A percentile compares a stretch with the other conserved stretches of the same genome.
Conservation (phyloP, 345 rosid species). For the Zanthoxylum bungeanum region DNA sequence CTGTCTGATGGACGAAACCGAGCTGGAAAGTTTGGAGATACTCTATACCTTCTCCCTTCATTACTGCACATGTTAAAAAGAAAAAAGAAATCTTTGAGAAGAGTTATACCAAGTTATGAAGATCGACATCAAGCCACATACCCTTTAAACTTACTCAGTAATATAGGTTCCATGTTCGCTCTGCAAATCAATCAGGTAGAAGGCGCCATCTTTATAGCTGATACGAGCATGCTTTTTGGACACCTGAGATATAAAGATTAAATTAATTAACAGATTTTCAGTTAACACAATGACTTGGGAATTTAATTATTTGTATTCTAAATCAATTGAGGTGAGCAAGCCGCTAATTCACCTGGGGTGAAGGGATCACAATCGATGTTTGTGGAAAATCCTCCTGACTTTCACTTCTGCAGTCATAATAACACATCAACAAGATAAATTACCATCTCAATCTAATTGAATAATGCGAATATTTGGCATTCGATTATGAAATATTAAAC, state of each 20-base stretch:
- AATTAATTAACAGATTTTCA: neutral
- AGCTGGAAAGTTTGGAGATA: constrained; percentile 52
- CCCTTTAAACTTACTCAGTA: constrained; percentile 52
- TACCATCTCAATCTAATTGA: neutral
- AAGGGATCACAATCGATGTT: constrained; percentile 50
- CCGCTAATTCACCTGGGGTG: constrained; percentile 45
- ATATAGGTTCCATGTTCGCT: constrained; percentile 78
- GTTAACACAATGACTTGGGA: neutral
- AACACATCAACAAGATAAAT: neutral
- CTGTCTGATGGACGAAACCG: constrained; percentile 54
- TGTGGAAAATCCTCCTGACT: constrained; percentile 46
- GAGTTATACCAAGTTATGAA: neutral
- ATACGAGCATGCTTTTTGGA: constrained; percentile 72
- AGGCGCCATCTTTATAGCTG: constrained; percentile 69
- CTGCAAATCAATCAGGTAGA: constrained; percentile 59
- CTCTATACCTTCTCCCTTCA: constrained; percentile 50
- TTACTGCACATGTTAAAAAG: constrained; percentile 39
- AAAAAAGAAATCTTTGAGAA: constrained; percentile 6
- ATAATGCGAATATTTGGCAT: neutral
- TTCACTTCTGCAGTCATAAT: constrained; percentile 51
- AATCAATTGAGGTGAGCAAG: neutral
- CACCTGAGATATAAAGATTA: constrained; percentile 41
- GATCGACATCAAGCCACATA: neutral
- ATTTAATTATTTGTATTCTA: neutral
- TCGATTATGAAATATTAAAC: neutral